Percentiles rank a stretch among this genome's conserved stretches.
These are phyloP conservation scores for Pleurostoma richardsiae DNA, from an alignment of 2,329 filamentous ascomycete genomes.

Conservation along the genomic window DNA sequence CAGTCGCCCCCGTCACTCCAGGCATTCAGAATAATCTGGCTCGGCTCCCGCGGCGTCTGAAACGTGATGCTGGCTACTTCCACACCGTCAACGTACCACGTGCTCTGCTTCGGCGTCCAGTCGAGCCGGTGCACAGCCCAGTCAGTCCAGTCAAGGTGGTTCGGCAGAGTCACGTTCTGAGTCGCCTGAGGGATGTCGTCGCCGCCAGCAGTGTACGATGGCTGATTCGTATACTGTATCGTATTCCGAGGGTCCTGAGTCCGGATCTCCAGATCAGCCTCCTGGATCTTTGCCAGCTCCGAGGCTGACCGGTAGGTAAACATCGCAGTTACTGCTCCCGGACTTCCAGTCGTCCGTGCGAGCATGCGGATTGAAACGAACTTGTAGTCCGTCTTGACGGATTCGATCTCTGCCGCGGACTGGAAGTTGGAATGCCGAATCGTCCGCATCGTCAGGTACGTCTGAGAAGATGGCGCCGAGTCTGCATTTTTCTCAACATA, in stretches of 20 bases:
- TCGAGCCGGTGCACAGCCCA: constrained; percentile 58
- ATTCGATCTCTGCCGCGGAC: constrained; percentile 42
- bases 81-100: constrained; percentile 50
- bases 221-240: constrained; percentile 58
- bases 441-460: constrained; percentile 44
- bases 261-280: constrained; percentile 48
- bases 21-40: constrained; percentile 51
- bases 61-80: constrained; percentile 47
- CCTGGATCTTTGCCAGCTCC: constrained; percentile 35
- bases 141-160: constrained; percentile 38
- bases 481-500: constrained; percentile 39
- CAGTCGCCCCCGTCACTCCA: constrained; percentile 58
- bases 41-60: constrained; percentile 47
- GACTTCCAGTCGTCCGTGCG: constrained; percentile 39
- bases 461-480: constrained; percentile 26
- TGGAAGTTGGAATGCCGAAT: constrained; percentile 37
- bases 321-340: constrained; percentile 46
- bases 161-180: constrained; percentile 39
- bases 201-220: constrained; percentile 38
- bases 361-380: constrained; percentile 43
- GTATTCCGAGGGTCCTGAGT: constrained; percentile 36
- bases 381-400: constrained; percentile 26
- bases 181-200: constrained; percentile 41
- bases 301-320: constrained; percentile 43
- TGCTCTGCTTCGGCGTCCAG: constrained; percentile 47